Percentiles rank a stretch among this genome's conserved stretches.
Evolutionary conservation across 176 grass and related monocot species (phyloP).

Genomic region (Leersia perrieri): DNA sequence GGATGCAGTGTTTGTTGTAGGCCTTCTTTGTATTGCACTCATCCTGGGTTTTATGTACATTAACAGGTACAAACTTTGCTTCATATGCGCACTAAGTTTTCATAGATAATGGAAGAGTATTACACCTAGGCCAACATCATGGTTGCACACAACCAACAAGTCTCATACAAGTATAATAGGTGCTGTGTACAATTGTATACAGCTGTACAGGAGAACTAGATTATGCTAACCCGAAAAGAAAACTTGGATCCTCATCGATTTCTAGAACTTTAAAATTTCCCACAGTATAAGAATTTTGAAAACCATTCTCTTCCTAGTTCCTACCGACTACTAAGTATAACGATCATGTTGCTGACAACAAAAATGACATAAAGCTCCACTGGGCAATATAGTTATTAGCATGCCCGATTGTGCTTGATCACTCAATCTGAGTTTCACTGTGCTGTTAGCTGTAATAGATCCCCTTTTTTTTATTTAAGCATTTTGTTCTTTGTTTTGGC

Average conservation of each 20-base stretch:
- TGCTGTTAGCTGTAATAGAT: slow-evolving; percentile 1
- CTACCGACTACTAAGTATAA: neutral
- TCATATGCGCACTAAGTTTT: neutral
- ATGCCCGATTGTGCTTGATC: neutral
- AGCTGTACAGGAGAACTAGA: neutral
- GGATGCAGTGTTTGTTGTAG: slow-evolving; percentile 77
- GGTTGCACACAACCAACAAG: neutral
- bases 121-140: neutral
- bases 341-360: neutral
- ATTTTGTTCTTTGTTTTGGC: slow-evolving; percentile 30
- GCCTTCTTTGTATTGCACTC: slow-evolving; percentile 69
- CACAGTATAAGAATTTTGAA: neutral
- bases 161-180: neutral
- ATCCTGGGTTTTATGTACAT: slow-evolving; percentile 68
- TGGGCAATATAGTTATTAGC: neutral
- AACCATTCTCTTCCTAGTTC: neutral
- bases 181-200: slow-evolving; percentile 9
- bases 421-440: neutral
- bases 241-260: neutral
- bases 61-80: slow-evolving; percentile 59
- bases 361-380: neutral
- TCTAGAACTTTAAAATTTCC: neutral
- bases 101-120: neutral
- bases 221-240: neutral
- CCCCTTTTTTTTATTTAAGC: slow-evolving; percentile 1